Base-by-base conservation (phyloP, 495 filamentous ascomycete species). In the Talaromyces proteolyticus region DNA sequence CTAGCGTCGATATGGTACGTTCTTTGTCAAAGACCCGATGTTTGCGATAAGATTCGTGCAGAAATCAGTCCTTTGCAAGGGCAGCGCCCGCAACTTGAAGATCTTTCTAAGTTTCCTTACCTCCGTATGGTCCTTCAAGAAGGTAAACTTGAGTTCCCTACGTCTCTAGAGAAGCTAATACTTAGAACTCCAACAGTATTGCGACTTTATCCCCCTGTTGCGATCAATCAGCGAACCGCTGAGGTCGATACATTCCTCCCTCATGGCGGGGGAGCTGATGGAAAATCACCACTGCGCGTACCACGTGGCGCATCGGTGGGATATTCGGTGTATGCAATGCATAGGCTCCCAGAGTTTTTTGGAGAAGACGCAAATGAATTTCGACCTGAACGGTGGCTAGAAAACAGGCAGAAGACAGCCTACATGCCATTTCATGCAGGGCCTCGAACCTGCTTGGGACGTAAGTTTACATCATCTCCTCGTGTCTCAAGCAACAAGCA, bases 341-440 rank as follows among this genome's bases (percentile, higher is more conserved):
- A 86, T 45, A 61, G 75, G 4, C 66, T 70, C 1, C 53, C 49
- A 22, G 77, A 81, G 14, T 77, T 7, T 81, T 66, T 47, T n/a
- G 77, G 77, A 3, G 57, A 63, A 8, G 77, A 80, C 48, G 66
- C 66, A 7, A 60, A 67, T 42, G 26, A 54, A 4, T 80, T 73
- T 42, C 56, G 72, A 2, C 76, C 77, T 0, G 74, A 75, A 51
- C 53, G 75, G 17, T 80, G 75, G 74, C 56, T 78, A 3, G 62
- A 70, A 6, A 60, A 22, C 24, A 51, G 51, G 21, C 47, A 47
- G 12, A 18, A 44, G 18, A 4, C 53, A 14, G 74, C 79, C 40
- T 86, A 78, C 58, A 50, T 85, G 36, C 82, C 84, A 0, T 86
- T 86, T 54, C 77, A 76, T 45, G 81, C 80, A 0, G 82, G 82